Conservation (phyloP, 2,329 filamentous ascomycete genomes). For the Cladosporium austrohemisphaericum region DNA sequence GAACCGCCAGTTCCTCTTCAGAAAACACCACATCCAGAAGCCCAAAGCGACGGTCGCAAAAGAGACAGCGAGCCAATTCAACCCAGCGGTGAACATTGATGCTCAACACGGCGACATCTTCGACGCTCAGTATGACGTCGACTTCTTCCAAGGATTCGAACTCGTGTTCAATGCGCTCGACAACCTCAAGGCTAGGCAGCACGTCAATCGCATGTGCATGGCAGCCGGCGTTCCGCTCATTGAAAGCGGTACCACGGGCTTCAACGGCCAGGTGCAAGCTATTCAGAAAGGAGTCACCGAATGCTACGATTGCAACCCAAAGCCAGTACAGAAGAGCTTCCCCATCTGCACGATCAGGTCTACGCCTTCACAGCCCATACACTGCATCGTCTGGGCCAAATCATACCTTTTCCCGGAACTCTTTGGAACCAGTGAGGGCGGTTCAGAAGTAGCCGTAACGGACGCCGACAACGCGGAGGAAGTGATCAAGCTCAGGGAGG, state of each 20-base stretch:
- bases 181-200: conserved; percentile 86
- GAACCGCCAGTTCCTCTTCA: conserved; percentile 95
- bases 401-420: conserved; percentile 94
- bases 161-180: conserved; percentile 96
- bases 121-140: conserved; percentile 76
- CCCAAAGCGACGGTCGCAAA: conserved; percentile 92
- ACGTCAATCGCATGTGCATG: conserved; percentile 97
- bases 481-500: conserved; percentile 80
- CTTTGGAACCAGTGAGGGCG: conserved; percentile 87
- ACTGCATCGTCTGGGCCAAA: conserved; percentile 98
- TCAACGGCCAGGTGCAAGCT: conserved; percentile 95
- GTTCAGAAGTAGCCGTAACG: conserved; percentile 73
- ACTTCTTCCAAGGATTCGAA: conserved; percentile 79
- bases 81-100: conserved; percentile 78
- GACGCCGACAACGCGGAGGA: conserved; percentile 83
- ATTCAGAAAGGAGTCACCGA: conserved; percentile 84
- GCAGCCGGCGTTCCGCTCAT: conserved; percentile 86
- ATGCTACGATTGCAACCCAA: conserved; percentile 92
- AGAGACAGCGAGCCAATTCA: conserved; percentile 85
- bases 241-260: conserved; percentile 95
- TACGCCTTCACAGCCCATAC: conserved; percentile 92
- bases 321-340: conserved; percentile 87
- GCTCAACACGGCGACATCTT: conserved; percentile 96
- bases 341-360: conserved; percentile 96
- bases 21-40: conserved; percentile 96